Conservation (phyloP, 1,139 yeast species). For the Saccharomyces uvarum region DNA sequence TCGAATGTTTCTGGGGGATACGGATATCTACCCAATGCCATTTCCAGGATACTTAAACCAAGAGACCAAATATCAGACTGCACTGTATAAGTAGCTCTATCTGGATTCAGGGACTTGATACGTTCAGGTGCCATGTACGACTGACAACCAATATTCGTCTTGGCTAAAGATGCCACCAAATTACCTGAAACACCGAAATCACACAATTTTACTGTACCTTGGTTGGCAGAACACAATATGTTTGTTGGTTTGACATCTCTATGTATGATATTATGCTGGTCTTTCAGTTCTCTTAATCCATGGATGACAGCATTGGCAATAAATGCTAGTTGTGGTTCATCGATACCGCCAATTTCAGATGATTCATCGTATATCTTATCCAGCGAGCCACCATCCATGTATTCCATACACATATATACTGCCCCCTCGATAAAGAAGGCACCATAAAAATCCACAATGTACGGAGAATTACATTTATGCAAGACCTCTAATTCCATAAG, state of each 20-base stretch:
- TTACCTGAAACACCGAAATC: slow-evolving; percentile 97
- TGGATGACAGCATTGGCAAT: slow-evolving; percentile 74
- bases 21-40: slow-evolving; percentile 87
- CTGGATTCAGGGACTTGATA: slow-evolving; percentile 57
- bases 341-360: slow-evolving; percentile 50
- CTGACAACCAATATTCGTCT: slow-evolving; percentile 96
- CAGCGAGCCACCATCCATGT: slow-evolving; percentile 94
- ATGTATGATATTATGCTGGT: slow-evolving; percentile 85
- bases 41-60: slow-evolving; percentile 81
- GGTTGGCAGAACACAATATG: slow-evolving; percentile 64
- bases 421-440: slow-evolving; percentile 97
- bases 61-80: slow-evolving; percentile 96
- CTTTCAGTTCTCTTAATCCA: slow-evolving; percentile 80
- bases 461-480: slow-evolving; percentile 84
- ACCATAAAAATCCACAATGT: slow-evolving; percentile 90
- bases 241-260: slow-evolving; percentile 97
- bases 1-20: slow-evolving; percentile 91
- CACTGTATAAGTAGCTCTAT: slow-evolving; percentile 78
- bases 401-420: slow-evolving; percentile 96
- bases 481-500: slow-evolving; percentile 91
- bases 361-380: slow-evolving; percentile 69
- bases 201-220: slow-evolving; percentile 83
- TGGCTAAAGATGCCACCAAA: slow-evolving; percentile 88
- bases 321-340: slow-evolving; percentile 72
- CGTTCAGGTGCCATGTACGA: slow-evolving; percentile 99